Conservation (phyloP, 306 rosid genomes). For the Castanea crenata region DNA sequence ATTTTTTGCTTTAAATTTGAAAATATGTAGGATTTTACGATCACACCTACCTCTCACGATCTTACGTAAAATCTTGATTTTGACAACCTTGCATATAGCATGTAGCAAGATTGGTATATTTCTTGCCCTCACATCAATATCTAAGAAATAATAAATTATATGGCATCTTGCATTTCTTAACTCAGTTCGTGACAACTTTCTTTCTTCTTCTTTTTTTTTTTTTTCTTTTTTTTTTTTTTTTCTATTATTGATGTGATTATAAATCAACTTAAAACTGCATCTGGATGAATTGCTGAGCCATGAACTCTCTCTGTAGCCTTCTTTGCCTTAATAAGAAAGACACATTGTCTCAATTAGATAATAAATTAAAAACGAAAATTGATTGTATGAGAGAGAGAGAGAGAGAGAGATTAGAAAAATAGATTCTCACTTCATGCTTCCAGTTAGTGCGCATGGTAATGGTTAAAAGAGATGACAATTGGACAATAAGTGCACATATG, state of each 20-base stretch:
- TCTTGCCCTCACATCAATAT: too few species aligned
- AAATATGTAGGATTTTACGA: too few species aligned
- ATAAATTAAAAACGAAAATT: background rate
- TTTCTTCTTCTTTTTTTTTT: too few species aligned
- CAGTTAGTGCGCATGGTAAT: constrained; percentile 60
- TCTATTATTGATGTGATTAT: too few species aligned
- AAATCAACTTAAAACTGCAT: too few species aligned
- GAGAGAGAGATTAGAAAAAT: background rate
- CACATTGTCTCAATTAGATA: background rate
- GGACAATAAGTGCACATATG: constrained; percentile 63
- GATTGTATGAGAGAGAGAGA: background rate
- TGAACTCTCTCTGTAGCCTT: constrained; percentile 57
- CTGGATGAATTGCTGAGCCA: constrained; percentile 17
- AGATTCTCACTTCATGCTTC: constrained; percentile 51
- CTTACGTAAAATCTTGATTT: fast-evolving
- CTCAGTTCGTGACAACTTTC: too few species aligned
- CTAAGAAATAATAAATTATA: too few species aligned
- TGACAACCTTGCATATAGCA: too few species aligned
- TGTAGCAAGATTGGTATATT: too few species aligned
- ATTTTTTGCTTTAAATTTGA: too few species aligned
- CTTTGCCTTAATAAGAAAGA: constrained; percentile 31
- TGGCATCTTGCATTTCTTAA: too few species aligned
- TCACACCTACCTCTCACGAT: fast-evolving
- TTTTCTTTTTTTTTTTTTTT: too few species aligned
- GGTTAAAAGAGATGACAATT: constrained; percentile 39